Evolutionary conservation across 2,329 filamentous ascomycete species (phyloP).

Genomic region (Aschersonia sp.): DNA sequence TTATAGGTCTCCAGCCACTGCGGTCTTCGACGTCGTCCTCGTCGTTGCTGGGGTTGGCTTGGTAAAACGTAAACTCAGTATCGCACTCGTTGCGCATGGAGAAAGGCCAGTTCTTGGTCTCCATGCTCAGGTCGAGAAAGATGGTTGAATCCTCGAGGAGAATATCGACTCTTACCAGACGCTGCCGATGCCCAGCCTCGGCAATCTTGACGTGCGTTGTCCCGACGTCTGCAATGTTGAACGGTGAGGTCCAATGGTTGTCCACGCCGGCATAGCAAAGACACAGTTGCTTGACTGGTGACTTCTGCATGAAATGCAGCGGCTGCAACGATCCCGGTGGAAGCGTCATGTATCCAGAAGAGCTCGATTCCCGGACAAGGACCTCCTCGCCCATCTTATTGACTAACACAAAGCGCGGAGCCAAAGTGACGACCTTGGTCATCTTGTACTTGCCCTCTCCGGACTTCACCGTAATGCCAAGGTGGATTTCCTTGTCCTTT

Average conservation of each 20-base stretch:
- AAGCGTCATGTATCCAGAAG: conserved; percentile 68
- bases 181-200: conserved; percentile 78
- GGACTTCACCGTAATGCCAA: conserved; percentile 76
- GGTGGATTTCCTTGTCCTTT: conserved; percentile 68
- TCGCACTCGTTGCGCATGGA: conserved; percentile 98
- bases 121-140: conserved; percentile 79
- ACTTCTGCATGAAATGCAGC: conserved; percentile 78
- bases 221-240: conserved; percentile 92
- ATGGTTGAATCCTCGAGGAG: conserved; percentile 88
- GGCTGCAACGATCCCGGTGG: conserved; percentile 69
- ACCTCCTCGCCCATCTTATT: conserved; percentile 85
- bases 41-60: conserved; percentile 83
- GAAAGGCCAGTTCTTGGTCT: conserved; percentile 94
- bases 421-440: conserved; percentile 86
- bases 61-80: conserved; percentile 90
- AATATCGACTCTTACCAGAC: conserved; percentile 74
- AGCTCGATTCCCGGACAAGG: conserved; percentile 81
- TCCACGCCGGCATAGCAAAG: conserved; percentile 88
- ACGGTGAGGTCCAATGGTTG: conserved; percentile 94
- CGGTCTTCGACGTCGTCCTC: conserved; percentile 75
- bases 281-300: conserved; percentile 73
- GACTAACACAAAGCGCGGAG: conserved; percentile 84
- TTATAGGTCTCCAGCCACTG: conserved; percentile 81
- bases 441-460: conserved; percentile 97
- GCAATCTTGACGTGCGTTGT: conserved; percentile 88